Percentiles rank a stretch among this genome's conserved stretches.
These are phyloP conservation scores for Epichloe hybrida DNA, from an alignment of 2,329 filamentous ascomycete genomes.

Conservation along the genomic window DNA sequence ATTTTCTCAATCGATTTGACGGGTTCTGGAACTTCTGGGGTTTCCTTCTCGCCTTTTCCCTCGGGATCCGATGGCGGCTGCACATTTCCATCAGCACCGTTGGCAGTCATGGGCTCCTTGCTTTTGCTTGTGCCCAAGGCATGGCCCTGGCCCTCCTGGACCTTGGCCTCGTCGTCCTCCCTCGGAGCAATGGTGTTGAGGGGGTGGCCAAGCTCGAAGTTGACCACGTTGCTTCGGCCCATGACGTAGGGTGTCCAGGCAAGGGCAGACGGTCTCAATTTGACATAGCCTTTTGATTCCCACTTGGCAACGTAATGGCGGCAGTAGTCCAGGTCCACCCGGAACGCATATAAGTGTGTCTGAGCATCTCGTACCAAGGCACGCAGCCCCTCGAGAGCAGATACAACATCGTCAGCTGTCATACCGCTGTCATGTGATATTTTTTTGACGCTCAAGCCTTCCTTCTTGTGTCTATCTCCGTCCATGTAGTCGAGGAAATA, in stretches of 20 bases:
- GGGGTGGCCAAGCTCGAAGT: slow-evolving; percentile 68
- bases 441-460: slow-evolving; percentile 45
- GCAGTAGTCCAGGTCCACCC: slow-evolving; percentile 76
- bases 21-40: slow-evolving; percentile 11
- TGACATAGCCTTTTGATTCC: slow-evolving; percentile 78
- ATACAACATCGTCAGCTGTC: slow-evolving; percentile 92
- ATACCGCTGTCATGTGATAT: slow-evolving; percentile 87
- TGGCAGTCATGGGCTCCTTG: not conserved
- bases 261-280: slow-evolving; percentile 64
- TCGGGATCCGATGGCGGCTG: slow-evolving; percentile 3
- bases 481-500: slow-evolving; percentile 50
- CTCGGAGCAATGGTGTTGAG: slow-evolving; percentile 79
- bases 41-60: not conserved
- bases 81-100: slow-evolving; percentile 6
- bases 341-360: slow-evolving; percentile 78
- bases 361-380: slow-evolving; percentile 81
- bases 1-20: slow-evolving; percentile 18
- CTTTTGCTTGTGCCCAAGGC: not conserved
- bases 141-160: slow-evolving; percentile 22
- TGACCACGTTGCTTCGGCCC: slow-evolving; percentile 70
- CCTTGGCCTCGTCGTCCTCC: slow-evolving; percentile 50
- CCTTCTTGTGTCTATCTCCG: slow-evolving; percentile 19
- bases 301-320: slow-evolving; percentile 78
- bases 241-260: slow-evolving; percentile 97
- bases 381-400: slow-evolving; percentile 77